These are phyloP conservation scores for Macaranga tanarius DNA, from an alignment of 441 rosid genomes.

Conservation along the genomic window DNA sequence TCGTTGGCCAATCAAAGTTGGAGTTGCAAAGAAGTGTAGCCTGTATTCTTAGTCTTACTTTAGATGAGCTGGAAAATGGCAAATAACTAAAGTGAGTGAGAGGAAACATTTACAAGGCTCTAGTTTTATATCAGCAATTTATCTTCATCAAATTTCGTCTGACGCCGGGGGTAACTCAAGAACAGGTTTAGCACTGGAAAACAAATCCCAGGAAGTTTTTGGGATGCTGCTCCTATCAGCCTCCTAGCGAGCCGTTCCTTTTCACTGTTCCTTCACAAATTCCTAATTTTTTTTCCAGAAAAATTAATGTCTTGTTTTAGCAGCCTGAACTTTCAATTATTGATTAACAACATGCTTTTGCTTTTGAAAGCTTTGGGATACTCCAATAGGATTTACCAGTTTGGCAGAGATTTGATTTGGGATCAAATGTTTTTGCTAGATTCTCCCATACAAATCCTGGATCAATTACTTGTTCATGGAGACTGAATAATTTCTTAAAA, in stretches of 20 bases:
- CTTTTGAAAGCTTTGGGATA: background rate
- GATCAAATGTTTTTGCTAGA: background rate
- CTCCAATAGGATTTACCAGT: no score
- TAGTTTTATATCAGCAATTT: slow-evolving; percentile 4
- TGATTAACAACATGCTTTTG: background rate
- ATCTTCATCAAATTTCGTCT: no score
- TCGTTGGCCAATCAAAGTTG: background rate
- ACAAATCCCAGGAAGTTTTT: no score
- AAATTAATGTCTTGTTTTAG: background rate
- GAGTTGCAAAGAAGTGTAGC: background rate
- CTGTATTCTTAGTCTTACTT: background rate
- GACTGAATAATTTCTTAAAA: slow-evolving; percentile 9
- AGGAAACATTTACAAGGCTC: background rate
- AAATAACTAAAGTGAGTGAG: background rate
- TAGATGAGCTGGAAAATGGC: background rate
- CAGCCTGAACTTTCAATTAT: slow-evolving; percentile 5
- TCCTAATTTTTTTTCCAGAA: background rate
- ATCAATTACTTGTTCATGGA: slow-evolving; percentile 1
- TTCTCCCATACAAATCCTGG: background rate
- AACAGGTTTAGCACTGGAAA: no score
- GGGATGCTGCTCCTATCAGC: background rate
- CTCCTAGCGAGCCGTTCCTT: background rate
- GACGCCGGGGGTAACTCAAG: no score
- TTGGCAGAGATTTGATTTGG: background rate
- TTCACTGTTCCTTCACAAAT: background rate